phyloP scores from a whole-genome alignment of 2,329 filamentous ascomycete genomes.

The Purpureocillium lavendulum region DNA sequence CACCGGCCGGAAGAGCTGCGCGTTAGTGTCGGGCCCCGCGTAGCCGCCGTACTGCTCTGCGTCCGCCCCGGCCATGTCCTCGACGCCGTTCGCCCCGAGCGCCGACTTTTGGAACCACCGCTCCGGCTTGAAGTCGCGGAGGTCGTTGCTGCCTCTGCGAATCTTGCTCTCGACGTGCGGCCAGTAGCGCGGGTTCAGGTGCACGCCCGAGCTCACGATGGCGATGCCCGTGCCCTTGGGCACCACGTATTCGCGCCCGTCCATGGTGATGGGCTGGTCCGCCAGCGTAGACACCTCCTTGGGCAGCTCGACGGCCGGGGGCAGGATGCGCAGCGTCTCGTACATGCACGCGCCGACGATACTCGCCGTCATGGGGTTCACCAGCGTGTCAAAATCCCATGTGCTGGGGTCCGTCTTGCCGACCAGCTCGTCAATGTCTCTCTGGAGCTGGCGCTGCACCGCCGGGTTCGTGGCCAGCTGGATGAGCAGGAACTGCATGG shows the following conservation, averaged over 20 bases:
- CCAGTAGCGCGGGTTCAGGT: conserved; percentile 69
- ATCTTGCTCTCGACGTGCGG: conserved; percentile 40
- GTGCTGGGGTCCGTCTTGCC: conserved; percentile 45
- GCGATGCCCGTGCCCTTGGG: conserved; percentile 49
- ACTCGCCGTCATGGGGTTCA: conserved; percentile 58
- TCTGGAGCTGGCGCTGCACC: conserved; percentile 58
- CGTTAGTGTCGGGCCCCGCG: conserved; percentile 51
- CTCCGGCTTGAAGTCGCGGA: conserved; percentile 62
- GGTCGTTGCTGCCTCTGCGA: conserved; percentile 39
- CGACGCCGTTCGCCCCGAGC: conserved; percentile 1
- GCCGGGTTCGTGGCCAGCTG: conserved; percentile 57
- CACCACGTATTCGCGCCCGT: conserved; percentile 49
- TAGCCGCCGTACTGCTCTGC: conserved; percentile 51
- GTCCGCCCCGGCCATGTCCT: conserved; percentile 23
- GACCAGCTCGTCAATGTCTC: conserved; percentile 59
- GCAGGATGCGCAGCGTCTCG: conserved; percentile 66
- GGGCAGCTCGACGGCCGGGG: conserved; percentile 63
- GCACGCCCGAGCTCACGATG: conserved; percentile 46
- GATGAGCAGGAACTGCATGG: conserved; percentile 62
- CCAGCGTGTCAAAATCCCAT: conserved; percentile 64
- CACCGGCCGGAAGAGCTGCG: conserved; percentile 50
- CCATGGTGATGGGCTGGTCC: conserved; percentile 50
- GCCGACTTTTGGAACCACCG: conserved; percentile 51
- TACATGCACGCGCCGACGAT: conserved; percentile 70
- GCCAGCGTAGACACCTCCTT: conserved; percentile 46